Base-by-base conservation (phyloP, 2,329 filamentous ascomycete genomes). In the Neurospora sp. region DNA sequence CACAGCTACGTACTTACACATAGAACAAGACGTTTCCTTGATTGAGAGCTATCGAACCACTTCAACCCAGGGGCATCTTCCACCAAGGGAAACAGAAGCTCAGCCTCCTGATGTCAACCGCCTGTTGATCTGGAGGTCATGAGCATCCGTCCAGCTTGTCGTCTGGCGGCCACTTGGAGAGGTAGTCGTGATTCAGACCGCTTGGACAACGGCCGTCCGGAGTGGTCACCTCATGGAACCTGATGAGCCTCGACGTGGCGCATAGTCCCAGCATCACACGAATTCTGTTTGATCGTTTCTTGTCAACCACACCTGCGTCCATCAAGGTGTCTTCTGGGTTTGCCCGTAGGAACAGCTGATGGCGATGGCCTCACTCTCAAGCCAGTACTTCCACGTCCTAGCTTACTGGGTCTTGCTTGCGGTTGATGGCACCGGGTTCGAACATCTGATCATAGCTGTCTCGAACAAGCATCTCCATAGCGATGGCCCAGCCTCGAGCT, bases 71-170 rank as follows among this genome's bases (percentile, higher is more conserved):
- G 7, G 6, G 6, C 15, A 9, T 42, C 17, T 42, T 19, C 42
- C 17, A 19, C 42, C 0, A 0, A 46, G 42, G 2, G 4, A 0
- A n/a, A 0, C n/a, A 46, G 1, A 46, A 46, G n/a, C 42, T 19
- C 1, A 3, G 42, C 42, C 17, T 46, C n/a, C 9, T 0, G 9
- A 19, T 19, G 3, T 19, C 8, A 46, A 3, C 17, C 42, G 2
- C 42, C 42, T 10, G 42, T 5, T 6, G 42, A 19, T 3, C 8
- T 19, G 3, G 40, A 43, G 42, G 3, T 43, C 42, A 10, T 43
- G 13, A 4, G 8, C 42, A 43, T 19, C 17, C 17, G 3, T n/a
- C 4, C 40, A 43, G 3, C 17, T 42, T 2, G 0, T n/a, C 0
- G 17, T 19, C 42, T 43, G 8, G 2, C 3, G 3, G 8, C 17